Evolutionary conservation across 495 filamentous ascomycete species (phyloP).

Genomic region (Neurospora sp.): DNA sequence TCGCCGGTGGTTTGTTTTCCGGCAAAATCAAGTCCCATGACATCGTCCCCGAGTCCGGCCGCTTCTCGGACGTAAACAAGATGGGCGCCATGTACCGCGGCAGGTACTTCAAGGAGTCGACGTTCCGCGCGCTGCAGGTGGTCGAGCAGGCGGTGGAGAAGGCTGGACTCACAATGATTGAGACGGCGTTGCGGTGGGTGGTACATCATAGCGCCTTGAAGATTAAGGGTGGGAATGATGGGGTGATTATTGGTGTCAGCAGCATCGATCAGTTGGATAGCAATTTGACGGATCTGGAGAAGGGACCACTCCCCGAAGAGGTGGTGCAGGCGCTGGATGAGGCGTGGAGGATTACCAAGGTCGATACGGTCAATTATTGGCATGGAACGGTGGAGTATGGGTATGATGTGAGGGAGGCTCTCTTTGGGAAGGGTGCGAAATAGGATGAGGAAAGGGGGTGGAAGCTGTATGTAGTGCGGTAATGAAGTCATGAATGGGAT

Average conservation of each 20-base stretch:
- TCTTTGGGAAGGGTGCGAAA: constrained; percentile 42
- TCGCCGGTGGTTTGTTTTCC: constrained; percentile 67
- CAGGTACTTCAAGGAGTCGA: constrained; percentile 72
- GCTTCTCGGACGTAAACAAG: constrained; percentile 47
- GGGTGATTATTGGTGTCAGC: constrained; percentile 71
- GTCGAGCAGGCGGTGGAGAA: constrained; percentile 67
- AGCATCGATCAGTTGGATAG: constrained; percentile 61
- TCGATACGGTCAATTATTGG: constrained; percentile 64
- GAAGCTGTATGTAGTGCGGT: background rate
- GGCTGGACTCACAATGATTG: constrained; percentile 68
- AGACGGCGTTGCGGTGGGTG: constrained; percentile 74
- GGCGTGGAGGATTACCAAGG: constrained; percentile 60
- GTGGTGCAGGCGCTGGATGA: constrained; percentile 71
- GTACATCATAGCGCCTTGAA: constrained; percentile 71
- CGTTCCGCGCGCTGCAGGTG: constrained; percentile 63
- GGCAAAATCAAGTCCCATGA: constrained; percentile 70
- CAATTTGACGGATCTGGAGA: constrained; percentile 71
- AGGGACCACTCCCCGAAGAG: constrained; percentile 79
- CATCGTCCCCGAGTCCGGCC: constrained; percentile 51
- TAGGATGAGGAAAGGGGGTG: constrained; percentile 1
- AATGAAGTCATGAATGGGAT: background rate
- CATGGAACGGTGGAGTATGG: constrained; percentile 64
- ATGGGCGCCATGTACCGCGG: constrained; percentile 58
- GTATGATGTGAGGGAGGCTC: constrained; percentile 58
- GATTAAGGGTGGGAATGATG: constrained; percentile 65